Evolutionary conservation across 2,329 filamentous ascomycete genomes (phyloP), one percentile per base, ranked within the genome.

Genomic region (Cordyceps militaris): DNA sequence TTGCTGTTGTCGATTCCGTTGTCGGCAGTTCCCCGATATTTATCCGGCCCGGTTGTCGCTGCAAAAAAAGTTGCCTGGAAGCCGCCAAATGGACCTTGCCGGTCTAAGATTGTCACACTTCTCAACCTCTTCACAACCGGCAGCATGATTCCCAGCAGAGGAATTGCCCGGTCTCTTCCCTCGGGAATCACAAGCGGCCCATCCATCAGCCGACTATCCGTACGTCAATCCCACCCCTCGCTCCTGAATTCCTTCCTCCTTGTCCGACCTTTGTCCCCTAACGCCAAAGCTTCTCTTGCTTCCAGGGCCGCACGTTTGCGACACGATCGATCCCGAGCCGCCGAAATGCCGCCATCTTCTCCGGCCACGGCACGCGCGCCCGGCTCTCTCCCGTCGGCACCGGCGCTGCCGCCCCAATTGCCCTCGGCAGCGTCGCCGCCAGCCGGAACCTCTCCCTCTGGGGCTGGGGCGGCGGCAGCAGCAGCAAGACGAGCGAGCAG

Each of bases 111-210:
- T 26, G 28, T 54, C 40, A n/a, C 46, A 44, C 58, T n/a, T n/a
- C 54, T 46, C 58, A 46, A 61, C 44, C 43, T 8, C 56, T 55
- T 47, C 48, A 38, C 48, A n/a, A 58, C 60, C 65, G 66, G 62
- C 69, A 70, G 63, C 59, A 77, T 77, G 75, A 70, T 77, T 66
- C 73, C 74, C 58, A 76, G 74, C 61, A 73, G 74, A 73, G 74
- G 73, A 66, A 68, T 75, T 64, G 67, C 70, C 63, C 71, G 72
- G 62, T 71, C 72, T 55, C 61, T 74, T 57, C 68, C 73, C 61
- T 69, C 71, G 43, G 62, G 64, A 61, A 65, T 66, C 55, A 49
- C 66, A 42, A 66, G 67, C 61, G 69, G 66, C 62, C 69, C 67
- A 56, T 47, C 68, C 28, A 63, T 63, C 16, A 63, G 60, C 56